Conservation (phyloP, 2,329 filamentous ascomycete species). For the Didymella pomorum region DNA sequence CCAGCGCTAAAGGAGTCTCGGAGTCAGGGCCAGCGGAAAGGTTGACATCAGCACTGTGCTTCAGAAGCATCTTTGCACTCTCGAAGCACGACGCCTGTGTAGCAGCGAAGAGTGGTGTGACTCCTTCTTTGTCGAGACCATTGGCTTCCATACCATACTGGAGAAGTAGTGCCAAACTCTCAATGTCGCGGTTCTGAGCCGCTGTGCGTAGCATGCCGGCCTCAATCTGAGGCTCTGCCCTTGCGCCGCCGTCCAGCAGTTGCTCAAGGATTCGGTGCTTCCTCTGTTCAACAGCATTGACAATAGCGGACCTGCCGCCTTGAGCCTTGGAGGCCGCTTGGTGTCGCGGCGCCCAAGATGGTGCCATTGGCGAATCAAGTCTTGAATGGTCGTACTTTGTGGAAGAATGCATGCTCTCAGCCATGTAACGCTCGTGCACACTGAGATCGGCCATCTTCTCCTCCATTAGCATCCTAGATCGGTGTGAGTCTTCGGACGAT, state of each 20-base stretch:
- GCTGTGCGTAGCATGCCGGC: constrained; percentile 44
- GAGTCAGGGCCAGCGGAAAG: constrained; percentile 53
- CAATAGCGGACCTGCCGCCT: constrained; percentile 48
- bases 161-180: constrained; percentile 40
- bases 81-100: constrained; percentile 42
- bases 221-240: constrained; percentile 40
- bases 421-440: constrained; percentile 35
- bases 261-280: constrained; percentile 66
- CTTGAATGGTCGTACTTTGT: constrained; percentile 20
- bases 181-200: constrained; percentile 41
- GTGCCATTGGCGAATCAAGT: constrained; percentile 28
- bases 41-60: constrained; percentile 36
- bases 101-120: constrained; percentile 41
- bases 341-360: constrained; percentile 35
- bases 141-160: constrained; percentile 44
- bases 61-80: constrained; percentile 57
- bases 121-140: constrained; percentile 40
- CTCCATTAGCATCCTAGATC: constrained; percentile 34
- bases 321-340: constrained; percentile 37
- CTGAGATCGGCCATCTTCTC: constrained; percentile 37
- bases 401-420: constrained; percentile 29
- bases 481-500: constrained; percentile 31
- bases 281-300: constrained; percentile 67
- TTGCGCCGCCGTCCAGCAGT: constrained; percentile 44
- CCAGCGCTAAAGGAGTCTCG: constrained; percentile 64